Percentiles rank a stretch among this genome's conserved stretches.
Evolutionary conservation across 176 grass and related monocot genomes (phyloP).

Genomic region (Raddia guianensis): DNA sequence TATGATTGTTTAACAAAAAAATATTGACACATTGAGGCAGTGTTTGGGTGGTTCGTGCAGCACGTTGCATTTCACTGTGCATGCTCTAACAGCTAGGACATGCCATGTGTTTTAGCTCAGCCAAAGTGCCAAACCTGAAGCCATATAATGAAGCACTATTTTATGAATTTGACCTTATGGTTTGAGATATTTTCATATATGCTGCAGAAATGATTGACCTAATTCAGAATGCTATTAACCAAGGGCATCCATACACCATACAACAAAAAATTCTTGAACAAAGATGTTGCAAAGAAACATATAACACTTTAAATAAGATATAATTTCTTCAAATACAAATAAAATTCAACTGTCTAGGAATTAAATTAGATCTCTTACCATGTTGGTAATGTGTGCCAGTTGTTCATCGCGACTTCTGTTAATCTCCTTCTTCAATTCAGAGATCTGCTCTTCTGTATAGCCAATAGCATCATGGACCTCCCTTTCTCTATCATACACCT

Average conservation of each 20-base stretch:
- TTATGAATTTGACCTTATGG: neutral
- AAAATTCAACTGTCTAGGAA: neutral
- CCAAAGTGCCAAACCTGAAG: too few relatives aligned
- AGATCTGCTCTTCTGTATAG: constrained; percentile 65
- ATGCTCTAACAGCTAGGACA: too few relatives aligned
- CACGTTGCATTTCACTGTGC: too few relatives aligned
- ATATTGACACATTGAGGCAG: too few relatives aligned
- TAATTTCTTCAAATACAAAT: neutral
- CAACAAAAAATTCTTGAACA: neutral
- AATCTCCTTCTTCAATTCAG: constrained; percentile 67
- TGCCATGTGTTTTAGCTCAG: too few relatives aligned
- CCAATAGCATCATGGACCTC: constrained; percentile 43
- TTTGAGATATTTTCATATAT: constrained; percentile 1
- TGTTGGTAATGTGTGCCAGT: constrained; percentile 65
- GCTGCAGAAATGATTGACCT: neutral
- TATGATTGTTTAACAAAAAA: too few relatives aligned
- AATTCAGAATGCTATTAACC: neutral
- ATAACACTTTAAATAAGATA: neutral
- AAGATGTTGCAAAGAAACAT: neutral
- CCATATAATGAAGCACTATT: neutral
- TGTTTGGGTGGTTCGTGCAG: too few relatives aligned
- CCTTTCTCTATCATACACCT: constrained; percentile 68
- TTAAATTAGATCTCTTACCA: constrained; percentile 51
- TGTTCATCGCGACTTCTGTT: constrained; percentile 70
- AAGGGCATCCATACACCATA: neutral